Evolutionary conservation across 1,139 yeast genomes (phyloP), one percentile per base, ranked within the genome.

Genomic region (Taphrina betulina): DNA sequence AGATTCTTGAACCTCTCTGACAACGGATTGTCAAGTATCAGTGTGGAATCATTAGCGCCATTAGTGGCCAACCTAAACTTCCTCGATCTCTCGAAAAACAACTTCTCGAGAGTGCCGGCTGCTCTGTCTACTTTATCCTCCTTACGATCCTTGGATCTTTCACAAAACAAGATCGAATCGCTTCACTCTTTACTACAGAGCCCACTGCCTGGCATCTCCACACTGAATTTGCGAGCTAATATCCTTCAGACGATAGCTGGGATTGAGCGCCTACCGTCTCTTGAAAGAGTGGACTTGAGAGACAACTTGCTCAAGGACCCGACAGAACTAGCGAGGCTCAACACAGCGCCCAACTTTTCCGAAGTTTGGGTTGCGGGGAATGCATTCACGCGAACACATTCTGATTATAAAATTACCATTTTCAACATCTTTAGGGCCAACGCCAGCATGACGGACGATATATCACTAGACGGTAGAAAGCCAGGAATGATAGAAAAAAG

Each of bases 1-100:
- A 78, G 78, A 58, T 84, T 81, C 67, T 70, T 82, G 43, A 78
- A 83, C 1, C 72, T 82, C 5, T 68, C 80, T 0, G 84, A 81
- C 57, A 78, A 82, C 40, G 77, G 79, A 24, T 76, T 82, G 19
- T 67, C 75, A 0, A 64, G 69, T 5, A 72, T 82, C 19, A 75
- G 78, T 16, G 65, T 73, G 5, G 71, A 71, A 59, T 69, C 77
- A 16, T 79, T 82, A 64, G 74, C 73, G 58, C 79, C 80, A 1
- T 69, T 82, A 31, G 63, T 58, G 2, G 62, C 67, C 14, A 76
- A 77, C 57, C 68, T 82, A 23, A 78, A 80, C 12, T 79, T 81
- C 53, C 71, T 82, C 53, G 83, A 82, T 63, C 68, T 82, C 40
- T 80, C 85, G 1, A 74, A 75, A 57, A 82, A 82, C 63, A 67